Base-by-base conservation (phyloP, 371 early-diverging fungal species). In the Rhizomucor miehei region DNA sequence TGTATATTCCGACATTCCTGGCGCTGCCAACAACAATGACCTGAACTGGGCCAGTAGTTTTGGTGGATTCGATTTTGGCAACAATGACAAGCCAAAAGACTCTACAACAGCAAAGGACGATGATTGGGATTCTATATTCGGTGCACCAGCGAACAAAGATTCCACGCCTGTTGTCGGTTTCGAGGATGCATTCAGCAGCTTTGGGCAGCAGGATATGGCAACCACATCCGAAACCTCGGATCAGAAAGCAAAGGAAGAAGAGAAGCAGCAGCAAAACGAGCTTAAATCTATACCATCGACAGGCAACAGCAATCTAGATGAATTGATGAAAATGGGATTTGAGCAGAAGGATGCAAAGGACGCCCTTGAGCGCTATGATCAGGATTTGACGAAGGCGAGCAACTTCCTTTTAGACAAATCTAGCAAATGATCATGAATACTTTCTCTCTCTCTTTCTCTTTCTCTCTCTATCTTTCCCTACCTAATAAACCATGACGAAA, bases 361-460 rank as follows among this genome's bases (percentile, higher is more conserved):
- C 8, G 85, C 86, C 1, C 61, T 86, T 17, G 81, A 84, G 43
- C 60, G 69, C 56, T 82, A 77, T 50, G 79, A 84, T 54, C 81
- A 83, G 58, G 81, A 86, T 51, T 50, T 84, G 14, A 67, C 75
- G 52, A 80, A 77, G 60, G 84, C 86, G 11, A 73, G 71, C 57
- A 81, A 85, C 57, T 89, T 76, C 57, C 69, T 89, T 48, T 61
- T 87, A 21, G 89, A 88, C 64, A 61, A 69, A 59, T 47, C 60
- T n/a, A 62, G 55, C 52, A 48, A 60, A 52, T 62, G 53, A 54
- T 44, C 19, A 12, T 8, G 8, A 8, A 29, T 5, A 8, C 8
- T 29, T 29, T 8, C 8, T 29, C 29, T 8, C 29, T n/a, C n/a
- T n/a, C n/a, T n/a, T n/a, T n/a, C n/a, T n/a, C n/a, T n/a, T 4